Percentiles rank a stretch among this genome's conserved stretches.
These are phyloP conservation scores for Bruguiera parviflora DNA, from an alignment of 345 rosid genomes.

Conservation along the genomic window DNA sequence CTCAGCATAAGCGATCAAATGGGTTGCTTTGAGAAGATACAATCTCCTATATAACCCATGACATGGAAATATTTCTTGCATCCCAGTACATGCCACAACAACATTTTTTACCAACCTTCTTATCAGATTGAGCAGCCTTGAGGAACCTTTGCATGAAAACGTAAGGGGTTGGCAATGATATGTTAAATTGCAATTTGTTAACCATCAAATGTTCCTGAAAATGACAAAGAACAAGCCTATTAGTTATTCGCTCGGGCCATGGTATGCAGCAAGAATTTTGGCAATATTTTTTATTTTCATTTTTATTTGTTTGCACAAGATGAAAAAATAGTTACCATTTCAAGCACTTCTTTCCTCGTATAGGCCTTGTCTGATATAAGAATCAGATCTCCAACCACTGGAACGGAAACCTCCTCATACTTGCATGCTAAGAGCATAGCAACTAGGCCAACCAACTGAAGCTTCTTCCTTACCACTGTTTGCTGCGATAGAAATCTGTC, in stretches of 20 bases:
- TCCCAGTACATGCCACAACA: too few relatives aligned
- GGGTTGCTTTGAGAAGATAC: too few relatives aligned
- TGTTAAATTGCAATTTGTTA: slow-evolving; percentile 66
- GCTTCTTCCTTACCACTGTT: slow-evolving; percentile 67
- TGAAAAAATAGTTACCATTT: slow-evolving; percentile 48
- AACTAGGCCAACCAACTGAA: slow-evolving; percentile 87
- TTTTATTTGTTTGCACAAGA: not conserved
- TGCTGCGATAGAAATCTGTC: slow-evolving; percentile 84
- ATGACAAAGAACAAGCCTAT: not conserved
- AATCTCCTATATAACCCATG: too few relatives aligned
- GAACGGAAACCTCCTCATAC: slow-evolving; percentile 94
- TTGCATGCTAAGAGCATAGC: slow-evolving; percentile 95
- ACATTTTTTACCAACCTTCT: slow-evolving; percentile 41
- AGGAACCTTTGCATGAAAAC: slow-evolving; percentile 77
- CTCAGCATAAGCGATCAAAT: not conserved
- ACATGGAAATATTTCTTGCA: too few relatives aligned
- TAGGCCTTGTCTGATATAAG: slow-evolving; percentile 92
- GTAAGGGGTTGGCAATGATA: slow-evolving; percentile 84
- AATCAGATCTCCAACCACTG: slow-evolving; percentile 75
- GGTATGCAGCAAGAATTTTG: too few relatives aligned
- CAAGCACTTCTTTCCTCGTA: slow-evolving; percentile 58
- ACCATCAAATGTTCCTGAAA: slow-evolving; percentile 76
- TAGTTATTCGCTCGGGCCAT: not conserved
- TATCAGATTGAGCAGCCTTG: slow-evolving; percentile 85
- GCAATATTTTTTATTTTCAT: too few relatives aligned